Conservation (phyloP, 2,329 filamentous ascomycete species). For the Beauveria australis region DNA sequence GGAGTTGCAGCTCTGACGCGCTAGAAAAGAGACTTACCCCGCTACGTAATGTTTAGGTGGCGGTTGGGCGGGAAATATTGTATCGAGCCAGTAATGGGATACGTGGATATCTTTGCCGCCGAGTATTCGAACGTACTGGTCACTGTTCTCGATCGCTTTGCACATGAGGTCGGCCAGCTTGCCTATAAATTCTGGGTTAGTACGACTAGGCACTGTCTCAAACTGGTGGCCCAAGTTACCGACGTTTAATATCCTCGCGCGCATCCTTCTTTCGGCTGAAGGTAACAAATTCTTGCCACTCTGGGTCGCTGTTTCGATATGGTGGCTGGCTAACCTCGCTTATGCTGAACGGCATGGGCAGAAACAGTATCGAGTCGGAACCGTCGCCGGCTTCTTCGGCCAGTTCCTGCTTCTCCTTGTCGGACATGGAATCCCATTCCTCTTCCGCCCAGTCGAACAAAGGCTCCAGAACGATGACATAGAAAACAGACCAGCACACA, state of each 20-base stretch:
- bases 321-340: constrained; percentile 38
- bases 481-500: constrained; percentile 36
- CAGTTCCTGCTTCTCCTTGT: constrained; percentile 34
- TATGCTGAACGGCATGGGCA: constrained; percentile 54
- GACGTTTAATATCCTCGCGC: constrained; percentile 39
- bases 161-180: constrained; percentile 31
- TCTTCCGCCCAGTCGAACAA: constrained; percentile 34
- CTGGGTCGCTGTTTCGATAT: constrained; percentile 51
- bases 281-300: constrained; percentile 53
- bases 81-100: constrained; percentile 49
- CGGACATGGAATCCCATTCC: constrained; percentile 32
- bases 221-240: constrained; percentile 14
- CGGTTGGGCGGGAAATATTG: constrained; percentile 50
- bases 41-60: constrained; percentile 52
- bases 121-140: constrained; percentile 30
- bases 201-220: not conserved
- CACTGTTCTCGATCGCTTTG: constrained; percentile 32
- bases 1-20: not conserved
- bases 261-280: constrained; percentile 46
- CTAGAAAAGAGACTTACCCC: constrained; percentile 37
- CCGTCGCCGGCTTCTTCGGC: constrained; percentile 34
- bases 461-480: constrained; percentile 37
- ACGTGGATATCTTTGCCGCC: constrained; percentile 42
- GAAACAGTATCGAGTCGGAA: constrained; percentile 41
- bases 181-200: constrained; percentile 15